Evolutionary conservation across 1,284 basidiomycete genomes (phyloP).

Genomic region (Cryptococcus floricola): DNA sequence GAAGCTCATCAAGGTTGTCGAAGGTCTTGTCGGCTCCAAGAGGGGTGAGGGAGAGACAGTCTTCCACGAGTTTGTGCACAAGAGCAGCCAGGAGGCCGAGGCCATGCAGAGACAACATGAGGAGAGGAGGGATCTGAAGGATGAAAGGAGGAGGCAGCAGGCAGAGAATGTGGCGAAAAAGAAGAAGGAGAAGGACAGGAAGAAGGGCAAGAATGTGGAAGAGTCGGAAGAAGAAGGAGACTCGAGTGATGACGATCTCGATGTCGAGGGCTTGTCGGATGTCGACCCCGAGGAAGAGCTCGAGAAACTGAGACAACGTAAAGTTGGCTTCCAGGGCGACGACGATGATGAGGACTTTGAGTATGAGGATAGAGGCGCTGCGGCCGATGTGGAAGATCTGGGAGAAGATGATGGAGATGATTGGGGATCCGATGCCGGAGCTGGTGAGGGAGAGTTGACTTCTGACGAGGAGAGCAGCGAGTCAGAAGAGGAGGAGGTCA

Average conservation of each 20-base stretch:
- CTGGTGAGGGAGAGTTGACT: constrained; percentile 11
- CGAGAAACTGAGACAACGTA: constrained; percentile 32
- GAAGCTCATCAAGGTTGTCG: constrained; percentile 86
- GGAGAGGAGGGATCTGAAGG: constrained; percentile 67
- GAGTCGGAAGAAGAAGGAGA: constrained; percentile 48
- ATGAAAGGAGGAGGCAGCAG: constrained; percentile 76
- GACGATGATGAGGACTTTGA: constrained; percentile 44
- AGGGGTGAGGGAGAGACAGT: constrained; percentile 73
- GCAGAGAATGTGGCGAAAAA: constrained; percentile 81
- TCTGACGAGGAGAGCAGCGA: constrained; percentile 24
- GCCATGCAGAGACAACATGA: constrained; percentile 68
- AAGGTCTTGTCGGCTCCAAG: constrained; percentile 74
- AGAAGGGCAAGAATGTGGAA: constrained; percentile 22
- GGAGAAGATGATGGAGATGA: constrained; percentile 44
- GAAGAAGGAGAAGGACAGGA: constrained; percentile 28
- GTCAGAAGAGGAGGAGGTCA: constrained; percentile 31
- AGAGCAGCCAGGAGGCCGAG: constrained; percentile 66
- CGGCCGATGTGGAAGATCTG: constrained; percentile 59
- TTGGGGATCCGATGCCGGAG: constrained; percentile 11
- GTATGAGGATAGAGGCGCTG: constrained; percentile 52
- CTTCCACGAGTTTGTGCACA: constrained; percentile 87
- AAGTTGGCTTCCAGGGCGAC: constrained; percentile 26
- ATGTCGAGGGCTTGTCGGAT: constrained; percentile 46
- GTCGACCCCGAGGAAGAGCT: constrained; percentile 47
- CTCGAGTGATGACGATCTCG: constrained; percentile 49